Evolutionary conservation across 2,329 filamentous ascomycete species (phyloP), one percentile per base, ranked within the genome.

Genomic region (Trichophyton simii): DNA sequence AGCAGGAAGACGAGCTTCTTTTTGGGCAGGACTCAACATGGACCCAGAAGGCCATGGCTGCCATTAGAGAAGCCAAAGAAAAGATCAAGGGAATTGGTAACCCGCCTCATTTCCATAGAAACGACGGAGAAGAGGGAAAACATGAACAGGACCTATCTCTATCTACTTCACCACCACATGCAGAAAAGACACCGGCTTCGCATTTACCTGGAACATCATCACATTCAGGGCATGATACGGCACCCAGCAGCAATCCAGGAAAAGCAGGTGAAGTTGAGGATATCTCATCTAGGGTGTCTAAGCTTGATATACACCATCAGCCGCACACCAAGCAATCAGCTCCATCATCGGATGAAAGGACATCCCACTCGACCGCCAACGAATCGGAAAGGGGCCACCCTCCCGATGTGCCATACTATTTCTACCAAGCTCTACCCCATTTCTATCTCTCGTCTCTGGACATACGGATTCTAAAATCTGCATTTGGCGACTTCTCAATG

Each of bases 401-500:
- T 0, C 72, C 77, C 18, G 82, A 85, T 61, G 71, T 77, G 15
- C 74, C 80, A 3, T 95, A 92, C 67, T 90, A 87, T 73, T 96
- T 96, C 72, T 96, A 96, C 73, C 88, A 90, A 67, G 87, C 89
- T 0, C 82, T 91, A 0, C 86, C 89, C 22, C 91, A 96, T 68
- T 87, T 95, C 57, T 96, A 96, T 68, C 82, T 96, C 2, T 95
- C 90, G 0, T 87, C 91, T 0, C 80, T 96, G 38, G 91, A 96
- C 70, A 96, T 96, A 64, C 86, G 91, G 58, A 96, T 96, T 64
- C 78, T 96, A 36, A 95, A 95, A 75, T 84, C 89, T 1, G 89
- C 90, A 52, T 96, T 94, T 69, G 90, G 89, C 2, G 82, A 87
- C 20, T 96, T 94, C 71, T 83, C 86, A 1, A 78, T 82, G 8